These are phyloP conservation scores for Irpex sp. DNA, from an alignment of 1,284 basidiomycete genomes.

Conservation along the genomic window DNA sequence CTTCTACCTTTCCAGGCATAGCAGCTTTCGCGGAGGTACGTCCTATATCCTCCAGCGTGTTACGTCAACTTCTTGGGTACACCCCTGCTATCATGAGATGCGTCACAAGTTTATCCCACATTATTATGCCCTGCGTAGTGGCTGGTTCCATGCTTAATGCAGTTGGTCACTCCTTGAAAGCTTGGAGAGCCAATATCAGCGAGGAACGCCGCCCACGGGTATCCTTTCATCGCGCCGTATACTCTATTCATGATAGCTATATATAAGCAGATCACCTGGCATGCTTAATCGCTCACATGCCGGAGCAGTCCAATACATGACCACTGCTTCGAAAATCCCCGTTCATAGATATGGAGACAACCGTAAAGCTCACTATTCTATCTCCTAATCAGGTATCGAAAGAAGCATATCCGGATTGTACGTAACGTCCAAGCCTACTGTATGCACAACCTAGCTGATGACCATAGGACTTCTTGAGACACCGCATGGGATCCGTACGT, in stretches of 20 bases:
- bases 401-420: constrained; percentile 88
- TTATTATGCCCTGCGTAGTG: neutral
- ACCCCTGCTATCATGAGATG: neutral
- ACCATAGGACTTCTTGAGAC: constrained; percentile 39
- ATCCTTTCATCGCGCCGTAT: too few species aligned
- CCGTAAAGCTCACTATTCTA: constrained; percentile 2
- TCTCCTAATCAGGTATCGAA: constrained; percentile 53
- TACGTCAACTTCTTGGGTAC: neutral
- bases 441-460: constrained; percentile 11
- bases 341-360: neutral
- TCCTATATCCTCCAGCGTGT: constrained; percentile 11
- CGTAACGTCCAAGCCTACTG: constrained; percentile 24
- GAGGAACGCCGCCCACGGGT: too few species aligned
- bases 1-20: constrained; percentile 48
- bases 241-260: too few species aligned
- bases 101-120: neutral
- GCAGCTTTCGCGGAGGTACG: constrained; percentile 76
- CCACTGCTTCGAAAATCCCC: neutral
- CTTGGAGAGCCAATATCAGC: too few species aligned
- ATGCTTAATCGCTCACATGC: neutral
- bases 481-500: constrained; percentile 85
- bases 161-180: too few species aligned
- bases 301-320: neutral
- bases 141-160: neutral
- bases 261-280: too few species aligned